phyloP scores from a whole-genome alignment of 2,329 filamentous ascomycete genomes.

The Cladosporium sp. region DNA sequence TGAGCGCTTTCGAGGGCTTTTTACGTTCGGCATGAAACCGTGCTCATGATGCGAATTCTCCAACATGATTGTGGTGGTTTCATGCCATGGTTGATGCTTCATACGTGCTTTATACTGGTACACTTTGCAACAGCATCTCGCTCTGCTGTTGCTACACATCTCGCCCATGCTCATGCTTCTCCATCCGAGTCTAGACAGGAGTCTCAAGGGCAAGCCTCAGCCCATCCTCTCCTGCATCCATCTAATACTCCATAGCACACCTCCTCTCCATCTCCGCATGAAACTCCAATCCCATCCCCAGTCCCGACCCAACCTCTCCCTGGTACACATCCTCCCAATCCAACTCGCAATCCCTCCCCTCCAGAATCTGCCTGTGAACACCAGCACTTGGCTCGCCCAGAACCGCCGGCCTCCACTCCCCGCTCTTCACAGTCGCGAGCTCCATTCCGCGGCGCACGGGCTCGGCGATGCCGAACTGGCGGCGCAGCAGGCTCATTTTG shows the following conservation, averaged over 20 bases:
- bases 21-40: background rate
- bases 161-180: background rate
- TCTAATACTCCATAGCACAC: conserved; percentile 17
- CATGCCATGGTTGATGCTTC: background rate
- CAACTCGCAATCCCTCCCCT: conserved; percentile 73
- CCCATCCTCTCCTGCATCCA: background rate
- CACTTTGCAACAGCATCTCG: background rate
- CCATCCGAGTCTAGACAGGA: background rate
- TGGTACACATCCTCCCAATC: conserved; percentile 93
- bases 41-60: background rate
- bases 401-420: conserved; percentile 75
- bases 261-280: conserved; percentile 82
- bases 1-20: background rate
- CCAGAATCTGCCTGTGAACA: conserved; percentile 87
- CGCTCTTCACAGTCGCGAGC: conserved; percentile 78
- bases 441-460: conserved; percentile 93
- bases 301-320: conserved; percentile 70
- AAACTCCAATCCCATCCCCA: conserved; percentile 59
- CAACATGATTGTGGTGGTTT: background rate
- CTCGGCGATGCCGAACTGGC: conserved; percentile 88
- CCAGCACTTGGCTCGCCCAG: conserved; percentile 61
- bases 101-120: conserved; percentile 8
- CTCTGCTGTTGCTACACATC: background rate
- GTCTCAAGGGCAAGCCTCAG: background rate
- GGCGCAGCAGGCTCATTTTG: conserved; percentile 85